phyloP scores from a whole-genome alignment of 768 basidiomycete species.

The Naganishia vaughanmartiniae region DNA sequence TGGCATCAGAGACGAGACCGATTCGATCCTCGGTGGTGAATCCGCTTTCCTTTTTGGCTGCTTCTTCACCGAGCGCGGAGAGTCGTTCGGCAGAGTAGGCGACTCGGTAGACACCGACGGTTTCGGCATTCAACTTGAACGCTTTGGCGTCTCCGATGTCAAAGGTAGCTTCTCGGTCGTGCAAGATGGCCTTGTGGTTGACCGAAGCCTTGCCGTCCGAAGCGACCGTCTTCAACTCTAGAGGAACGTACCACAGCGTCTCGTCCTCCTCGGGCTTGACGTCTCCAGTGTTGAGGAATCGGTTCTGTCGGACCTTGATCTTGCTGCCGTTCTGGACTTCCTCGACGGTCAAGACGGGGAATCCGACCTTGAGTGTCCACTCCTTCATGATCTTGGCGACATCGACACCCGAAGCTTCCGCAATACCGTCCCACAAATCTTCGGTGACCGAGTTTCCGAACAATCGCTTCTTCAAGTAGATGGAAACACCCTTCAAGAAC shows the following conservation, averaged over 20 bases:
- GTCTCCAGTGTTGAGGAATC: constrained; percentile 83
- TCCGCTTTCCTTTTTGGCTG: constrained; percentile 62
- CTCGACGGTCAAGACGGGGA: constrained; percentile 82
- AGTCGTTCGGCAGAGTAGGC: constrained; percentile 78
- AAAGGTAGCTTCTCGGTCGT: constrained; percentile 66
- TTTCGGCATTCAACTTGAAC: constrained; percentile 89
- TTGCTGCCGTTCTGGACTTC: constrained; percentile 63
- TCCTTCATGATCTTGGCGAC: constrained; percentile 79
- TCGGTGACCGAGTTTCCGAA: constrained; percentile 80
- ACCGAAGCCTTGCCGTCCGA: constrained; percentile 61
- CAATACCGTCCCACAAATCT: constrained; percentile 84
- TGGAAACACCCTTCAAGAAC: constrained; percentile 82
- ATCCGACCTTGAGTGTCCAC: constrained; percentile 87
- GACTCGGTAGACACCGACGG: constrained; percentile 83
- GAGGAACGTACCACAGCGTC: constrained; percentile 80
- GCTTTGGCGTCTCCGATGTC: constrained; percentile 63
- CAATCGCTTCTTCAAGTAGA: constrained; percentile 83
- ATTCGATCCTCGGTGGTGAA: constrained; percentile 84
- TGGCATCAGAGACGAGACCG: constrained; percentile 78
- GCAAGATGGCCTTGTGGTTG: constrained; percentile 65
- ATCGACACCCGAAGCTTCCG: constrained; percentile 67
- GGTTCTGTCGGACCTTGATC: constrained; percentile 79
- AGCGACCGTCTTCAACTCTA: constrained; percentile 67
- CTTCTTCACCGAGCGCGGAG: constrained; percentile 72
- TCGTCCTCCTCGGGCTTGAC: constrained; percentile 77